Base-by-base conservation (phyloP, 169 alveolate genomes). In the Plasmodium vivax region DNA sequence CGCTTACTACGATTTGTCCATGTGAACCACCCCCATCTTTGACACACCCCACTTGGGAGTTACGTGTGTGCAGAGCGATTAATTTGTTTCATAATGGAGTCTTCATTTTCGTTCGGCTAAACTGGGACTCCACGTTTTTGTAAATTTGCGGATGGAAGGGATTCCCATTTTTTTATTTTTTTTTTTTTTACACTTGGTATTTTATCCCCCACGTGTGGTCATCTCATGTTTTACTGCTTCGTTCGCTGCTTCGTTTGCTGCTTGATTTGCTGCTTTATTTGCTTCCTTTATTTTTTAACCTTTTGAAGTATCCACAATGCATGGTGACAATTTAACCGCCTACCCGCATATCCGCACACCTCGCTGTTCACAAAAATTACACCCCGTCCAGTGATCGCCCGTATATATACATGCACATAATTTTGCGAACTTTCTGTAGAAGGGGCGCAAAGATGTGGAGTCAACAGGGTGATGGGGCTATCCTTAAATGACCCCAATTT, bases 21-120 rank as follows among this genome's bases (percentile, higher is more conserved):
- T 92, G 47, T 32, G 32, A 92, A 92, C 10, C 95, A 92, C 30
- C 95, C 95, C 43, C 32, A 68, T 92, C 85, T 92, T 41, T 92
- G 34, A 56, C 51, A 47, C 83, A 41, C 75, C 34, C 5, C 27
- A 45, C 2, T 34, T 27, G 16, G 12, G 36, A 23, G 36, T 72
- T 71, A 27, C 82, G 14, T 14, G 23, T 12, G 71, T 5, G 43
- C 43, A 16, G n/a, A 36, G 74, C 47, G 82, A 12, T 36, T 83
- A 58, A 51, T 51, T 51, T 51, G 19, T 51, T 51, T 14, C 58
- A 10, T 47, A 47, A 47, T 47, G 19, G 58, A 47, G 58, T 47
- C 58, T 19, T 16, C 34, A 75, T 75, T 16, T 47, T 12, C 36
- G 36, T 62, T 27, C 23, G 36, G 77, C 36, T 68, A 23, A 68